Conservation (phyloP, 768 basidiomycete species). For the Pluteus cervinus region DNA sequence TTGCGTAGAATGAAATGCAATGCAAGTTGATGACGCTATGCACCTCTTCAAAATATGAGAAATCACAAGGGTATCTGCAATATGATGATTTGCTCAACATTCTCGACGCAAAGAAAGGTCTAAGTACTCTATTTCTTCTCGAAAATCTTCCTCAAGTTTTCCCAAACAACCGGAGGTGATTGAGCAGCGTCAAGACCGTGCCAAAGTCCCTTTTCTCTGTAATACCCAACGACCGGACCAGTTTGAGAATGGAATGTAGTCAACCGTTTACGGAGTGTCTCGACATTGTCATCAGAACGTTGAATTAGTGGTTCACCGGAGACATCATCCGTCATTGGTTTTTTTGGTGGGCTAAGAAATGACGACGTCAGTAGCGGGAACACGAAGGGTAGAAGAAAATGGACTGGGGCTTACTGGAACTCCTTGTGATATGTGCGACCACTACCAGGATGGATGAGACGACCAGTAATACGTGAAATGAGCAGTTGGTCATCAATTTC, state of each 20-base stretch:
- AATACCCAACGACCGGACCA: constrained; percentile 93
- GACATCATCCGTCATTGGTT: constrained; percentile 86
- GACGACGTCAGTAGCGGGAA: constrained; percentile 9
- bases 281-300: constrained; percentile 96
- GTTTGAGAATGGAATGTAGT: constrained; percentile 90
- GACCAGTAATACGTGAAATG: constrained; percentile 96
- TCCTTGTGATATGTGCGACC: constrained; percentile 94
- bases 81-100: no score
- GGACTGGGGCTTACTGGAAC: constrained; percentile 65
- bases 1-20: no score
- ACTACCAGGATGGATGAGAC: constrained; percentile 83
- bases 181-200: constrained; percentile 90
- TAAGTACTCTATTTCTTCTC: constrained; percentile 39
- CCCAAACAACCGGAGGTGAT: constrained; percentile 90
- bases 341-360: constrained; percentile 99
- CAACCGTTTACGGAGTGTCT: constrained; percentile 88
- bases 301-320: constrained; percentile 96
- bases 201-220: constrained; percentile 90
- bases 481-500: constrained; percentile 91
- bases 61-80: no score
- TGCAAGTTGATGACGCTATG: no score
- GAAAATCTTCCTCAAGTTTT: constrained; percentile 65
- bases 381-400: constrained; percentile 1
- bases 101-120: no score
- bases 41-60: no score